phyloP scores from a whole-genome alignment of 345 rosid genomes.

The Clarkia xantiana region DNA sequence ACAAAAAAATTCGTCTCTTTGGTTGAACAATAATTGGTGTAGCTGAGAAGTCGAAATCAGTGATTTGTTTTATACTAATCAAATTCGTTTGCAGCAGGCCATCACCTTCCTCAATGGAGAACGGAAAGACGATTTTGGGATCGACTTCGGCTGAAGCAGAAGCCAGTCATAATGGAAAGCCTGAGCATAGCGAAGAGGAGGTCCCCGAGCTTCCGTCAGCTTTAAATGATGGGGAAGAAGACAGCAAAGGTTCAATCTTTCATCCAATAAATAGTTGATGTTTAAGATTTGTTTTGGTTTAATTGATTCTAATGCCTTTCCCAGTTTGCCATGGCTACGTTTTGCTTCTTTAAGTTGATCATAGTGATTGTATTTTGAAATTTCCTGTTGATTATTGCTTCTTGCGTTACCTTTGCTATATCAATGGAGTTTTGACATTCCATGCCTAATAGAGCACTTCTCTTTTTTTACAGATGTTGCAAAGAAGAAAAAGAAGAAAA shows the following conservation, averaged over 20 bases:
- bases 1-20: too few relatives aligned
- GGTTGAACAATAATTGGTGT: not conserved
- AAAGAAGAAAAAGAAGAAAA: constrained; percentile 95
- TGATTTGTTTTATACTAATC: too few relatives aligned
- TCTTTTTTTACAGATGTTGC: constrained; percentile 19
- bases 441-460: too few relatives aligned
- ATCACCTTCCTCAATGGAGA: constrained; percentile 4
- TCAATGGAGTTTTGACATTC: too few relatives aligned
- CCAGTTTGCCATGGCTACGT: not conserved
- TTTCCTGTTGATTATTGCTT: not conserved
- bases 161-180: not conserved
- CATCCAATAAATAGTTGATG: not conserved
- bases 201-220: not conserved
- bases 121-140: not conserved
- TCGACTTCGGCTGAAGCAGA: not conserved
- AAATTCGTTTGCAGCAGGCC: not conserved
- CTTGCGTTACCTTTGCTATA: not conserved
- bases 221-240: constrained; percentile 1
- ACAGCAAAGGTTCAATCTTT: constrained; percentile 1
- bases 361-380: too few relatives aligned
- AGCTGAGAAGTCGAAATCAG: not conserved
- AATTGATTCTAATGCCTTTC: not conserved
- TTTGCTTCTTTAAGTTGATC: too few relatives aligned
- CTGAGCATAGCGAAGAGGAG: not conserved
- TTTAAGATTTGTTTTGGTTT: not conserved